These are phyloP conservation scores for Cladosporium colombiae DNA, from an alignment of 2,329 filamentous ascomycete genomes.

Conservation along the genomic window DNA sequence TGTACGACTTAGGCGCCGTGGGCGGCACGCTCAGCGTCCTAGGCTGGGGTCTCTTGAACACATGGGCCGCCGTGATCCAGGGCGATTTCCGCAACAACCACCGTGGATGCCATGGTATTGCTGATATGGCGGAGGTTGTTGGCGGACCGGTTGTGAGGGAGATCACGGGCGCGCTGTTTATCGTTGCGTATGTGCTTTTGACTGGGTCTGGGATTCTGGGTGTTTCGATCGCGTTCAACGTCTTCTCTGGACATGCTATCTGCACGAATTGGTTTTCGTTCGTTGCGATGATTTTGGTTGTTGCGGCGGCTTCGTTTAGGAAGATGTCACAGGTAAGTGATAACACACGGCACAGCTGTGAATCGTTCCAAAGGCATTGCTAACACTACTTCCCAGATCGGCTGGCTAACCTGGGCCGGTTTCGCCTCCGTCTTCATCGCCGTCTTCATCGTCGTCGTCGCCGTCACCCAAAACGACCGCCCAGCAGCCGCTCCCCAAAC, in stretches of 20 bases:
- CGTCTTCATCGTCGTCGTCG: constrained; percentile 45
- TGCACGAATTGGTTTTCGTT: constrained; percentile 57
- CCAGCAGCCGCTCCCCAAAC: constrained; percentile 62
- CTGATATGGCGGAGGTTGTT: constrained; percentile 60
- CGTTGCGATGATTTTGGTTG: constrained; percentile 17
- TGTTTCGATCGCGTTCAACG: constrained; percentile 61
- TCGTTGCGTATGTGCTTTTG: constrained; percentile 59
- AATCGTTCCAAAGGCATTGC: too few species aligned
- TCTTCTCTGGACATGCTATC: constrained; percentile 57
- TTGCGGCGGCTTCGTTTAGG: constrained; percentile 15
- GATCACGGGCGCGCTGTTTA: constrained; percentile 57
- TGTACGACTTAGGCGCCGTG: constrained; percentile 51
- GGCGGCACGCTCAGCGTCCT: constrained; percentile 51
- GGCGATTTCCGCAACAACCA: constrained; percentile 55
- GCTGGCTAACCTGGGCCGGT: constrained; percentile 63
- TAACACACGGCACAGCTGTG: neutral
- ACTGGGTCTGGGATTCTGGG: constrained; percentile 61
- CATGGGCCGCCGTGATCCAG: constrained; percentile 51
- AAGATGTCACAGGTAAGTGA: constrained; percentile 18
- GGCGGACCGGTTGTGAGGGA: constrained; percentile 56
- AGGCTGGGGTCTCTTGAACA: constrained; percentile 52
- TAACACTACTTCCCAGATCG: constrained; percentile 54
- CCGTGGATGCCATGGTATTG: constrained; percentile 54
- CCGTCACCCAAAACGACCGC: constrained; percentile 58
- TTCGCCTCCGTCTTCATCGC: constrained; percentile 60